phyloP scores from a whole-genome alignment of 2,329 filamentous ascomycete species.

The Chalara sp. region DNA sequence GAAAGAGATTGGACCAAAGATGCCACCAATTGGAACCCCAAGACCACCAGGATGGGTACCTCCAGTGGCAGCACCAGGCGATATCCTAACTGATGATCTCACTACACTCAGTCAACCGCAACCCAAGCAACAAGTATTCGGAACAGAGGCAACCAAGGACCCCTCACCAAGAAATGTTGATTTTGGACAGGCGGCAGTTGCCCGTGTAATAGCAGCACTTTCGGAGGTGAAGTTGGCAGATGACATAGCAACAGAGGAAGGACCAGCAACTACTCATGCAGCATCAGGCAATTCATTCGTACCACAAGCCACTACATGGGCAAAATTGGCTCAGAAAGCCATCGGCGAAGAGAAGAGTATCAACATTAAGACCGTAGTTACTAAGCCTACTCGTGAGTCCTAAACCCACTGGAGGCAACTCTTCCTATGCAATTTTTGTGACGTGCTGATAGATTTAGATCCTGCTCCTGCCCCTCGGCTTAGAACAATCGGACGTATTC shows the following conservation, averaged over 20 bases:
- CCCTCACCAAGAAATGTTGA: neutral
- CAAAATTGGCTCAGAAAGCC: slow-evolving; percentile 18
- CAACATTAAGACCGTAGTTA: slow-evolving; percentile 12
- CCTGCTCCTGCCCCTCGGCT: slow-evolving; percentile 6
- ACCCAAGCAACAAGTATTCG: too few relatives aligned
- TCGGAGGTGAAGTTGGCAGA: neutral
- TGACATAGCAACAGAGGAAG: too few relatives aligned
- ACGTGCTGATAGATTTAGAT: neutral
- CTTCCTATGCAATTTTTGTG: neutral
- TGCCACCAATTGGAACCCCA: too few relatives aligned
- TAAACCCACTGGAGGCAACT: neutral
- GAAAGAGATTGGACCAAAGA: too few relatives aligned
- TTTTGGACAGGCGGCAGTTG: neutral
- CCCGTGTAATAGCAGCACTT: neutral
- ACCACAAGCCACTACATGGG: slow-evolving; percentile 18
- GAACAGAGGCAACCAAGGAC: too few relatives aligned
- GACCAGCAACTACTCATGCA: neutral
- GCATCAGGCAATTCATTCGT: neutral
- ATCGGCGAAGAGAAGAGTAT: slow-evolving; percentile 10
- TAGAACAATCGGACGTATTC: slow-evolving; percentile 3
- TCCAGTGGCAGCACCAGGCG: too few relatives aligned
- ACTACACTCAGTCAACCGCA: too few relatives aligned
- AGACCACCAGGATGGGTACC: too few relatives aligned
- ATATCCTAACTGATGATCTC: too few relatives aligned
- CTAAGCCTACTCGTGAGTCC: slow-evolving; percentile 1